Evolutionary conservation across 78 protist genomes (phyloP).

Genomic region (slime mould (Dictyostelium discoideum)): DNA sequence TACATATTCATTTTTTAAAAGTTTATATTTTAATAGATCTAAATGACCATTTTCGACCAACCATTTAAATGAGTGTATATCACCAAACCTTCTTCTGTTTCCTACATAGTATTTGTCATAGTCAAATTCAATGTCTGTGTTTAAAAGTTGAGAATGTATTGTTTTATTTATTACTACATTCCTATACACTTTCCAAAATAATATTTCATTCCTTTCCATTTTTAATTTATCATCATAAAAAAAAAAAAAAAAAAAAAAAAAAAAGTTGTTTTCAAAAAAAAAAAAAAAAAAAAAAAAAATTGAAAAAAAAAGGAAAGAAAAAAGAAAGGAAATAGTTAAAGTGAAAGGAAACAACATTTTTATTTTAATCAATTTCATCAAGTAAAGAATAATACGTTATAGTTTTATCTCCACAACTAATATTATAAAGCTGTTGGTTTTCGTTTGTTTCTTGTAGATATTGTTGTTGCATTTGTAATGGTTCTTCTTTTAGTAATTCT

Average conservation of each 20-base stretch:
- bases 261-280: background rate
- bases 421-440: background rate
- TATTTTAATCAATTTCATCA: conserved; percentile 2
- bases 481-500: too few species aligned
- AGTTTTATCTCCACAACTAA: background rate
- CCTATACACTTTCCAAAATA: background rate
- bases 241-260: background rate
- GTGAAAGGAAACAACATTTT: background rate
- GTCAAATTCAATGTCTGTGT: background rate
- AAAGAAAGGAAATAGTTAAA: background rate
- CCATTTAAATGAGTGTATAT: background rate
- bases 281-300: background rate
- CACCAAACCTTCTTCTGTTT: background rate
- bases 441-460: background rate
- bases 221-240: background rate
- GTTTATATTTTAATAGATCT: background rate
- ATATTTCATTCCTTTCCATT: background rate
- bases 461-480: background rate
- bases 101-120: background rate
- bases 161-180: too few species aligned
- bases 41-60: background rate
- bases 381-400: background rate
- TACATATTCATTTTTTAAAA: background rate
- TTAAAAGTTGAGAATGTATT: too few species aligned
- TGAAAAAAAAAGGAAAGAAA: background rate